Conservation (phyloP, 192 early-diverging fungal species). For the Lobosporangium transversale region DNA sequence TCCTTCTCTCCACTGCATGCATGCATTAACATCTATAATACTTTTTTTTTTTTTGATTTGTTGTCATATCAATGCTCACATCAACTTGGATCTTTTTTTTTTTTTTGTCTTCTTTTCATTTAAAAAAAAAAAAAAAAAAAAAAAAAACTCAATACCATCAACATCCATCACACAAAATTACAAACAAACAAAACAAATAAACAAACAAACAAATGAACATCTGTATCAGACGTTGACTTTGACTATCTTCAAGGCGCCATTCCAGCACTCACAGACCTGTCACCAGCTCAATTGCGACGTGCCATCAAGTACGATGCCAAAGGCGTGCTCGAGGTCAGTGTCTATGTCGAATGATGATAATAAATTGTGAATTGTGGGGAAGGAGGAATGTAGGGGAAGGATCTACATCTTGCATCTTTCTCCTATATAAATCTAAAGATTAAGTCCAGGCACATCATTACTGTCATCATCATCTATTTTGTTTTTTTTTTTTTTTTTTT, state of each 20-base stretch:
- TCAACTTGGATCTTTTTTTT: no score
- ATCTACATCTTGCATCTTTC: background rate
- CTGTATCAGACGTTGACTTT: constrained; percentile 25
- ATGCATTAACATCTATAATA: no score
- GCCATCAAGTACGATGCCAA: constrained; percentile 53
- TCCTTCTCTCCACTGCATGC: background rate
- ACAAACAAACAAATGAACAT: no score
- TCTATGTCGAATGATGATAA: no score
- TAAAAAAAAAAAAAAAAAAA: no score
- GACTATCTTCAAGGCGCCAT: constrained; percentile 8
- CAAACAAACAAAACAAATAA: no score
- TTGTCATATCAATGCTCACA: background rate
- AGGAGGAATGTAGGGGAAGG: background rate
- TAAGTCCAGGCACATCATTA: background rate
- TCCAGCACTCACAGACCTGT: constrained; percentile 13
- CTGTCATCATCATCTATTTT: background rate
- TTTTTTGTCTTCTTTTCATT: no score
- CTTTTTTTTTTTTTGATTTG: no score
- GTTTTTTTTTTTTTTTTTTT: background rate
- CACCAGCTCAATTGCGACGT: constrained; percentile 24
- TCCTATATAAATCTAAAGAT: background rate
- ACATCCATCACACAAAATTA: no score
- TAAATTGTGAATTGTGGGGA: no score
- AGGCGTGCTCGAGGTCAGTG: constrained; percentile 33
- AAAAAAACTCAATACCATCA: no score